These are phyloP conservation scores for Penicillium psychrosexuale DNA, from an alignment of 2,329 filamentous ascomycete genomes.

Conservation along the genomic window DNA sequence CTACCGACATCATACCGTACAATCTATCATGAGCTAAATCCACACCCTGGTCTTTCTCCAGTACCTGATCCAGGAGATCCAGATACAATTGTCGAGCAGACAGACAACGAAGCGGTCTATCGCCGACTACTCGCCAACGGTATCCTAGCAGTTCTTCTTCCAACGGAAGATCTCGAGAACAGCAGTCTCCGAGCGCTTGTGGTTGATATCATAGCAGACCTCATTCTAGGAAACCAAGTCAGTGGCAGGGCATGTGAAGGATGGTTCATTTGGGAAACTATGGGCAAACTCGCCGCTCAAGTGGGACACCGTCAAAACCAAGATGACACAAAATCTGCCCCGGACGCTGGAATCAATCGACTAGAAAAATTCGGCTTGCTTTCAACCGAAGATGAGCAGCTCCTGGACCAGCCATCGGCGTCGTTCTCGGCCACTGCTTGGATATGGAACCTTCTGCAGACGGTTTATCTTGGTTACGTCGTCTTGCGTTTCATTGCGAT, in stretches of 20 bases:
- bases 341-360: slow-evolving; percentile 36
- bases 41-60: slow-evolving; percentile 76
- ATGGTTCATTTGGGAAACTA: slow-evolving; percentile 82
- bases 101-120: slow-evolving; percentile 76
- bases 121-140: slow-evolving; percentile 84
- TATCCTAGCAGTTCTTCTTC: slow-evolving; percentile 76
- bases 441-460: slow-evolving; percentile 54
- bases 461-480: slow-evolving; percentile 53
- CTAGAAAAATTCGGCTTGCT: slow-evolving; percentile 59
- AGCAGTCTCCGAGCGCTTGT: slow-evolving; percentile 78
- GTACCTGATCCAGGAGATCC: slow-evolving; percentile 60
- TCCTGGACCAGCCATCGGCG: slow-evolving; percentile 25
- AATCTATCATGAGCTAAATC: slow-evolving; percentile 79
- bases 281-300: slow-evolving; percentile 65
- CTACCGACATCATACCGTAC: slow-evolving; percentile 61
- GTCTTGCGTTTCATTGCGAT: slow-evolving; percentile 63
- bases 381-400: slow-evolving; percentile 34
- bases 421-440: slow-evolving; percentile 39
- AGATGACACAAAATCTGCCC: slow-evolving; percentile 6
- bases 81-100: slow-evolving; percentile 57
- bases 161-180: slow-evolving; percentile 89
- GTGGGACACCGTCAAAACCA: slow-evolving; percentile 31
- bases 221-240: slow-evolving; percentile 80
- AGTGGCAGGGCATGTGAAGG: slow-evolving; percentile 78
- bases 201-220: slow-evolving; percentile 81